Percentiles rank a stretch among this genome's conserved stretches.
These are phyloP conservation scores for Pythium brachiatum DNA, from an alignment of 352 stramenopile species.

Conservation along the genomic window DNA sequence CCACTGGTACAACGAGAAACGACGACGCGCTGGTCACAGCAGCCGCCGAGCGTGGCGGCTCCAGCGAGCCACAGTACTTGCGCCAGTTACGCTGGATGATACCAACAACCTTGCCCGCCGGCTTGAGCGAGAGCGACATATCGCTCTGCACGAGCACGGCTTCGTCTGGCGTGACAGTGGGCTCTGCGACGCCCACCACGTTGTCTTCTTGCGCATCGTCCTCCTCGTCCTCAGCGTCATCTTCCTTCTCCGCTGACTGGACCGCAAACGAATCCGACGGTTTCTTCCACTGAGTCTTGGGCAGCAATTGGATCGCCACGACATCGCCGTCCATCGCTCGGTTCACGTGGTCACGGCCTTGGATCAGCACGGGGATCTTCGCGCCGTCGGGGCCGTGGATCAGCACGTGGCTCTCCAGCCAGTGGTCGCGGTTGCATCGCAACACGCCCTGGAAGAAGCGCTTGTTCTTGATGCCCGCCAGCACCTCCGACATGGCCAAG, in stretches of 20 bases:
- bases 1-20: conserved; percentile 82
- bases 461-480: conserved; percentile 85
- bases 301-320: conserved; percentile 94
- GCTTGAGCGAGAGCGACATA: conserved; percentile 51
- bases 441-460: conserved; percentile 88
- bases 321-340: conserved; percentile 97
- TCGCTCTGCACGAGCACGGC: conserved; percentile 58
- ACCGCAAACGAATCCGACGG: conserved; percentile 65
- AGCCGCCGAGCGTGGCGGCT: conserved; percentile 55
- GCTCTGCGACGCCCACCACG: conserved; percentile 50
- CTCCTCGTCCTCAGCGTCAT: conserved; percentile 41
- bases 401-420: conserved; percentile 77
- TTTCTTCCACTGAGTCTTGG: conserved; percentile 79
- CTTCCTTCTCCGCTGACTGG: conserved; percentile 40
- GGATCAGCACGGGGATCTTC: conserved; percentile 67
- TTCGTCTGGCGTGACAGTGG: conserved; percentile 63
- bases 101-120: conserved; percentile 81
- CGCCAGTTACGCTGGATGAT: conserved; percentile 93
- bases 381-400: conserved; percentile 64
- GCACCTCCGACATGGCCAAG: conserved; percentile 68
- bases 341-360: conserved; percentile 92
- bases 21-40: conserved; percentile 40
- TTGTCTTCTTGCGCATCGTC: conserved; percentile 32
- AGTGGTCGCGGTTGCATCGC: conserved; percentile 85
- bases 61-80: conserved; percentile 93